phyloP scores from a whole-genome alignment of 2,329 filamentous ascomycete genomes.

The Bipolaris zeicola region DNA sequence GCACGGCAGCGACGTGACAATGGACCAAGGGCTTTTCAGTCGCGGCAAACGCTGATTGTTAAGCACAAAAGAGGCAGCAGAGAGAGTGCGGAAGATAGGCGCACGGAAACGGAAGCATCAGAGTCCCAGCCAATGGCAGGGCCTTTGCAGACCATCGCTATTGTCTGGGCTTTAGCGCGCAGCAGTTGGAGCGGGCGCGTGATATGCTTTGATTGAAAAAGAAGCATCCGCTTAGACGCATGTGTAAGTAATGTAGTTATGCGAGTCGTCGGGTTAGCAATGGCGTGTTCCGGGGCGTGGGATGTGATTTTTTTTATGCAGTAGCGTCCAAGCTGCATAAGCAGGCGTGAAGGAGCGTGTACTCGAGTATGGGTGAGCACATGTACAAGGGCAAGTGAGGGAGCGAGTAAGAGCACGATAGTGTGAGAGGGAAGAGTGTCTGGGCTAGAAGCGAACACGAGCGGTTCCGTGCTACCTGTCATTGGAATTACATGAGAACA shows the following conservation, averaged over 20 bases:
- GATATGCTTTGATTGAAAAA: not conserved
- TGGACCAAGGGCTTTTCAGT: not conserved
- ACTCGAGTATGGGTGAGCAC: no score
- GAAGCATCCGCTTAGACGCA: no score
- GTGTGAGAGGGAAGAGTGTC: no score
- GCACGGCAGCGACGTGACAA: not conserved
- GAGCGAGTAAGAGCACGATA: not conserved
- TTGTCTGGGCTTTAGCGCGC: not conserved
- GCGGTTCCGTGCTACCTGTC: not conserved
- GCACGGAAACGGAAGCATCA: not conserved
- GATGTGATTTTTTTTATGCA: no score
- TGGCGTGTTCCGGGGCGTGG: no score
- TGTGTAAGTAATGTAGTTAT: no score
- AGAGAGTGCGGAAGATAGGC: not conserved
- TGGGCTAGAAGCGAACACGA: conserved; percentile 2
- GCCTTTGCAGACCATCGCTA: no score
- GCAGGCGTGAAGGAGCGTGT: no score
- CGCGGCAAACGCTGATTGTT: not conserved
- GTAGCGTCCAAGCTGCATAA: no score
- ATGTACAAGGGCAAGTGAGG: not conserved
- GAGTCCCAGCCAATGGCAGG: not conserved
- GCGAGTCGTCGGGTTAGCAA: no score
- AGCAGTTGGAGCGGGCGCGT: not conserved
- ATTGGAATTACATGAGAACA: not conserved
- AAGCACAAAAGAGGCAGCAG: not conserved